These are phyloP conservation scores for Starmerella apicola DNA, from an alignment of 805 yeast species.

Conservation along the genomic window DNA sequence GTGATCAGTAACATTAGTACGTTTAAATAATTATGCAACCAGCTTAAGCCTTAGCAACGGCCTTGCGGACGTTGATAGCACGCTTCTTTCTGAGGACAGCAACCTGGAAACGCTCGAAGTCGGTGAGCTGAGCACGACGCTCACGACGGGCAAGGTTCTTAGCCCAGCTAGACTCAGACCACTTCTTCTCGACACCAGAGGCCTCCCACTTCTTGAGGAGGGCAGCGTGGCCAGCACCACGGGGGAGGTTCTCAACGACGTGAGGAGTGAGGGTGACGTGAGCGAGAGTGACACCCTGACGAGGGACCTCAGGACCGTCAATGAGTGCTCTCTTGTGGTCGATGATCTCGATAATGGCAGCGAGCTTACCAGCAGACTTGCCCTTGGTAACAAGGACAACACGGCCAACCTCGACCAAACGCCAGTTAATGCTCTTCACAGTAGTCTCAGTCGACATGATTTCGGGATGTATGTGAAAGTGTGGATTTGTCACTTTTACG, in stretches of 20 bases:
- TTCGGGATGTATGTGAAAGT: conserved; percentile 20
- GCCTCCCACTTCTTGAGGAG: conserved; percentile 90
- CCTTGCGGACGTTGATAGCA: conserved; percentile 88
- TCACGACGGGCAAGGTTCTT: conserved; percentile 93
- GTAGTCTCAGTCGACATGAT: conserved; percentile 56
- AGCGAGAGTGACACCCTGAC: conserved; percentile 83
- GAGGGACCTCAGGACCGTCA: conserved; percentile 92
- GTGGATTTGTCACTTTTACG: conserved; percentile 1
- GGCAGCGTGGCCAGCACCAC: conserved; percentile 81
- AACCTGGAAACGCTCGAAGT: conserved; percentile 99
- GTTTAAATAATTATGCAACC: conserved; percentile 12
- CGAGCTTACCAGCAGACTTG: conserved; percentile 64
- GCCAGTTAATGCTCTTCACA: conserved; percentile 97
- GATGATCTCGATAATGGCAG: conserved; percentile 95
- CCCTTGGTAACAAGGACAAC: conserved; percentile 85
- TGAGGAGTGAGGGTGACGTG: conserved; percentile 88
- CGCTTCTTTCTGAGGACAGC: conserved; percentile 94
- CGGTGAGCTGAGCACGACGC: conserved; percentile 85
- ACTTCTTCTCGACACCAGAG: conserved; percentile 75
- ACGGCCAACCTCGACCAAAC: conserved; percentile 99
- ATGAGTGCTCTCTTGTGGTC: conserved; percentile 97
- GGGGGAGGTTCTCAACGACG: conserved; percentile 74
- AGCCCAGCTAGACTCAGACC: conserved; percentile 94
- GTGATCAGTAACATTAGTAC: conserved; percentile 3
- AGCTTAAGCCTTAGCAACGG: conserved; percentile 74